Evolutionary conservation across 495 filamentous ascomycete genomes (phyloP).

Genomic region (Gamarada debralockiae): DNA sequence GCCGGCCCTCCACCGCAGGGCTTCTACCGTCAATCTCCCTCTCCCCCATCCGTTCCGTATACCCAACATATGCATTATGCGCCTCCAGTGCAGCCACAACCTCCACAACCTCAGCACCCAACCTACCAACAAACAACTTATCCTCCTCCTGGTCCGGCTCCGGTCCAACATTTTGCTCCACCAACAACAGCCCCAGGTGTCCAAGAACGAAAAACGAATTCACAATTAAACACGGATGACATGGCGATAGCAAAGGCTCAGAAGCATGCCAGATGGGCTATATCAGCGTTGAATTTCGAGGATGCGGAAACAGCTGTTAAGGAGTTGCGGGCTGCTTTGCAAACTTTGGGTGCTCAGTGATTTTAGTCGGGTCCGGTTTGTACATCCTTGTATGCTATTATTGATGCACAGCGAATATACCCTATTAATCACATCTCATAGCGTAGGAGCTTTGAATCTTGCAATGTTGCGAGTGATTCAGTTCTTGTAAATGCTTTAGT

Average conservation of each 20-base stretch:
- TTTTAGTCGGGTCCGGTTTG: too few relatives aligned
- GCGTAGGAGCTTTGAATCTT: too few relatives aligned
- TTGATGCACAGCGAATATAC: too few relatives aligned
- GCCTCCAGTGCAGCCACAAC: too few relatives aligned
- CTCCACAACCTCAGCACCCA: not conserved
- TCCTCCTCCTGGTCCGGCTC: slow-evolving; percentile 11
- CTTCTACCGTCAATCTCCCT: slow-evolving; percentile 27
- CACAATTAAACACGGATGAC: slow-evolving; percentile 55
- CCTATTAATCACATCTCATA: too few relatives aligned
- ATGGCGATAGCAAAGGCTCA: slow-evolving; percentile 73
- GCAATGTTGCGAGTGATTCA: too few relatives aligned
- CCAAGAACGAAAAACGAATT: not conserved
- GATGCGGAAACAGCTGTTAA: slow-evolving; percentile 88
- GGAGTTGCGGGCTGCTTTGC: slow-evolving; percentile 74
- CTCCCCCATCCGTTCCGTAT: slow-evolving; percentile 15
- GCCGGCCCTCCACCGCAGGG: slow-evolving; percentile 16
- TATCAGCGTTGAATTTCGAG: slow-evolving; percentile 95
- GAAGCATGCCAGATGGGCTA: slow-evolving; percentile 96
- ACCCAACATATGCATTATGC: not conserved
- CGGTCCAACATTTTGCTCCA: not conserved
- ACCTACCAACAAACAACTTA: not conserved
- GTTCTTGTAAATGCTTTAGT: too few relatives aligned
- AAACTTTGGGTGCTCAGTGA: slow-evolving; percentile 53
- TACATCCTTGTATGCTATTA: too few relatives aligned
- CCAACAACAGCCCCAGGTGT: not conserved